Evolutionary conservation across 148 eudicot genomes (phyloP).

Genomic region (Limonium bicolor): DNA sequence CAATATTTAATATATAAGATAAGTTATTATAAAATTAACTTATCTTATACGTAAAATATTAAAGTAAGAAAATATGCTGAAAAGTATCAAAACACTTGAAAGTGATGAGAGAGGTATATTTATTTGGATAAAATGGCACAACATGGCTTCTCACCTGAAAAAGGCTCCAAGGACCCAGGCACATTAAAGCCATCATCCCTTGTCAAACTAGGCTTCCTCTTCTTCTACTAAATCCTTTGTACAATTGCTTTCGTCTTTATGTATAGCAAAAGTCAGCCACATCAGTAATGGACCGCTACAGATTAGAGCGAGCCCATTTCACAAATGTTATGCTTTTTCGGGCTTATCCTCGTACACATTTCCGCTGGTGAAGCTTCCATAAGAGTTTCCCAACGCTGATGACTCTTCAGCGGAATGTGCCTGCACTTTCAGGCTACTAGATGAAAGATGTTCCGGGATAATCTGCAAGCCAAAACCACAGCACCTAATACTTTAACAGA

Average conservation of each 20-base stretch:
- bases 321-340: constrained; percentile 19
- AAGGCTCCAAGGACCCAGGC: too few relatives aligned
- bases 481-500: background rate
- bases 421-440: constrained; percentile 25
- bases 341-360: constrained; percentile 24
- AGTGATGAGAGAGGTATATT: too few relatives aligned
- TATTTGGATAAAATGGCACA: too few relatives aligned
- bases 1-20: too few relatives aligned
- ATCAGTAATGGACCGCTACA: constrained; percentile 8
- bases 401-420: constrained; percentile 15
- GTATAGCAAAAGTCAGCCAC: constrained; percentile 13
- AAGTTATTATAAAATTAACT: too few relatives aligned
- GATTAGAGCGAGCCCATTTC: background rate
- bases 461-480: constrained; percentile 11
- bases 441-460: constrained; percentile 39
- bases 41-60: too few relatives aligned
- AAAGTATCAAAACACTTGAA: too few relatives aligned
- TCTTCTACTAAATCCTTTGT: too few relatives aligned
- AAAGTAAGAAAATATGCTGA: too few relatives aligned
- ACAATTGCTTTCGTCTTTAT: constrained; percentile 28
- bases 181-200: too few relatives aligned
- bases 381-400: constrained; percentile 18
- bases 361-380: constrained; percentile 16
- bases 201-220: too few relatives aligned
- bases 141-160: too few relatives aligned